Evolutionary conservation across 352 stramenopile genomes (phyloP).

Genomic region (Pythium plurisporium): DNA sequence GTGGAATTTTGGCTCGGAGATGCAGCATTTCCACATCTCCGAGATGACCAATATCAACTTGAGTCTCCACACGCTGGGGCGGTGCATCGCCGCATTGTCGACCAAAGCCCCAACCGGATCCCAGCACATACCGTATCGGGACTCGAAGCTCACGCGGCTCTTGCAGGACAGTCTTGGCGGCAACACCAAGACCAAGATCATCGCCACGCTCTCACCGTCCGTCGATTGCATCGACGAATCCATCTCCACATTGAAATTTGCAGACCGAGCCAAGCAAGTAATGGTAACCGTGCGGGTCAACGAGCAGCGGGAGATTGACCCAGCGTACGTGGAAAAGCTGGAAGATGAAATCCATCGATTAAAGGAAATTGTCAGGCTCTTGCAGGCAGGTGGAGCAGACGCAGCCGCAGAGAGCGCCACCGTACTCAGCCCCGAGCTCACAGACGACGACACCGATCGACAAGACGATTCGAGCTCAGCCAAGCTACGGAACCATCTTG

Average conservation of each 20-base stretch:
- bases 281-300: slow-evolving; percentile 86
- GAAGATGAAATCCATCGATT: slow-evolving; percentile 81
- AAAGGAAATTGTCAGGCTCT: slow-evolving; percentile 49
- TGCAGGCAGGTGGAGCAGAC: slow-evolving; percentile 24
- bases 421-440: background rate
- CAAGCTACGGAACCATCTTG: slow-evolving; percentile 32
- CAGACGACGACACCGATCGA: background rate
- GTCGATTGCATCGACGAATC: slow-evolving; percentile 87
- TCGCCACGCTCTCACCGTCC: slow-evolving; percentile 86
- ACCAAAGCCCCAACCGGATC: slow-evolving; percentile 14
- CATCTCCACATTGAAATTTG: slow-evolving; percentile 93
- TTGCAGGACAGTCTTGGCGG: slow-evolving; percentile 86
- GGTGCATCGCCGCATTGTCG: slow-evolving; percentile 82
- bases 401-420: background rate
- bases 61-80: slow-evolving; percentile 88
- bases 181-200: slow-evolving; percentile 90
- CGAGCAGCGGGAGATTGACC: slow-evolving; percentile 81
- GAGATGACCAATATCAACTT: slow-evolving; percentile 96
- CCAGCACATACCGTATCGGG: slow-evolving; percentile 88
- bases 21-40: slow-evolving; percentile 81
- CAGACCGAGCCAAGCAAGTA: slow-evolving; percentile 89
- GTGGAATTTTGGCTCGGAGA: slow-evolving; percentile 83
- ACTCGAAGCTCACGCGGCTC: slow-evolving; percentile 92
- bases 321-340: slow-evolving; percentile 84
- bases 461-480: background rate